Evolutionary conservation across 2,329 filamentous ascomycete genomes (phyloP).

Genomic region (Fusarium sp.): DNA sequence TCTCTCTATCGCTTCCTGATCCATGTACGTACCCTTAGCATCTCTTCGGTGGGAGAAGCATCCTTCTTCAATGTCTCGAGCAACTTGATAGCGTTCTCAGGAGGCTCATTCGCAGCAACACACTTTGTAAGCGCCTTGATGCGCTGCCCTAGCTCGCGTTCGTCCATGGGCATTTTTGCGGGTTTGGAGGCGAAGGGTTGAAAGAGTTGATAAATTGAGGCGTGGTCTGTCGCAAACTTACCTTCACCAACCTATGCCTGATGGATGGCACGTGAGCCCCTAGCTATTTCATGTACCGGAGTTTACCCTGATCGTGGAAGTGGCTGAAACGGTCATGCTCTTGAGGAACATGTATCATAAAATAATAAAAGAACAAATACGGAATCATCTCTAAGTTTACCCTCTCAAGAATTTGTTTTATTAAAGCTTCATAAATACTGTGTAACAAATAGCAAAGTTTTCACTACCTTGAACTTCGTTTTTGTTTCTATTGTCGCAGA

Average conservation of each 20-base stretch:
- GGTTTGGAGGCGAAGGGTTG: not conserved
- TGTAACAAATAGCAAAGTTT: not conserved
- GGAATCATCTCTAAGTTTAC: not conserved
- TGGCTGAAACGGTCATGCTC: not conserved
- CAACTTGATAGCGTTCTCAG: conserved; percentile 76
- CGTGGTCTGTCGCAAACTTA: conserved; percentile 14
- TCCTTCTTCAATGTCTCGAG: conserved; percentile 83
- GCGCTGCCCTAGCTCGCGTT: conserved; percentile 81
- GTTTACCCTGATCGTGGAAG: conserved; percentile 25
- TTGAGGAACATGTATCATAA: not conserved
- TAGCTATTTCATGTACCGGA: not conserved
- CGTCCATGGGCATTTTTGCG: conserved; percentile 68
- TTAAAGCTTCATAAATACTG: not conserved
- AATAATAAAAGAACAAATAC: not conserved
- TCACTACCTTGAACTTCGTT: not conserved
- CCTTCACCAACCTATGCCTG: conserved; percentile 14
- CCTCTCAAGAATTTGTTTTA: too few relatives aligned
- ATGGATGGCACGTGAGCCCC: conserved; percentile 31
- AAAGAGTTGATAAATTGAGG: conserved; percentile 14
- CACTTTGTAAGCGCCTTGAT: conserved; percentile 86
- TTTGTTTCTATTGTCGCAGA: not conserved
- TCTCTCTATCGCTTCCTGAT: not conserved
- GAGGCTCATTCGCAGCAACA: conserved; percentile 76
- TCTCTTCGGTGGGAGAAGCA: conserved; percentile 85
- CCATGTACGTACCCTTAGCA: conserved; percentile 76